These are phyloP conservation scores for Alliaria petiolata DNA, from an alignment of 345 rosid genomes.

Conservation along the genomic window DNA sequence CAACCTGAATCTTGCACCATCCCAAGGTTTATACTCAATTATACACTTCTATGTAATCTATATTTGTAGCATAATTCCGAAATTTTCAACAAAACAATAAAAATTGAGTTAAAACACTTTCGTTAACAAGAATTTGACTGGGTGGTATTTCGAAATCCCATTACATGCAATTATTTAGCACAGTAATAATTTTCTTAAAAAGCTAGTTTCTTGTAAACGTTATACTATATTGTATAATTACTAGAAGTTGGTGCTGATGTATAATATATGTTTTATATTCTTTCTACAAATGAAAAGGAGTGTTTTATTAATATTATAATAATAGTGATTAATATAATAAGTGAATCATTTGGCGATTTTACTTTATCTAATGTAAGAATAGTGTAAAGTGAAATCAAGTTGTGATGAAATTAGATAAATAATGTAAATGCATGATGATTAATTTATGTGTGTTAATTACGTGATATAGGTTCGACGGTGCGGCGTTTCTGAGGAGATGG, in stretches of 20 bases:
- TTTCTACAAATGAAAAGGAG: background rate
- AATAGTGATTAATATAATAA: background rate
- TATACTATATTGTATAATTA: background rate
- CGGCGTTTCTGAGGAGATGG: conserved; percentile 61
- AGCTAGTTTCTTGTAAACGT: background rate
- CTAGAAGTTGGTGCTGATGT: background rate
- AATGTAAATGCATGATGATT: background rate
- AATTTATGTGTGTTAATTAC: background rate
- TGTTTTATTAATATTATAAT: background rate
- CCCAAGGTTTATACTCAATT: conserved; percentile 51
- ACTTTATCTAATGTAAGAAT: background rate
- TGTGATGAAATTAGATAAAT: background rate
- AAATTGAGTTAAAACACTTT: background rate
- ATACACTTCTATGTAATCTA: too few relatives aligned
- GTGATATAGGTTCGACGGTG: conserved; percentile 68
- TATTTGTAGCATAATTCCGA: background rate
- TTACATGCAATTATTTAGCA: background rate
- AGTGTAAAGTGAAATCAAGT: background rate
- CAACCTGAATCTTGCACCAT: conserved; percentile 58
- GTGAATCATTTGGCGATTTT: background rate
- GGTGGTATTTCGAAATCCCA: too few relatives aligned
- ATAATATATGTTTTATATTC: background rate
- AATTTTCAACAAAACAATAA: background rate
- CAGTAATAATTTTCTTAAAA: background rate
- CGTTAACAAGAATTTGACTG: too few relatives aligned